Percentiles rank a stretch among this genome's conserved stretches.
Evolutionary conservation across 2,329 filamentous ascomycete species (phyloP).

Genomic region (Incumbomyces lentus): DNA sequence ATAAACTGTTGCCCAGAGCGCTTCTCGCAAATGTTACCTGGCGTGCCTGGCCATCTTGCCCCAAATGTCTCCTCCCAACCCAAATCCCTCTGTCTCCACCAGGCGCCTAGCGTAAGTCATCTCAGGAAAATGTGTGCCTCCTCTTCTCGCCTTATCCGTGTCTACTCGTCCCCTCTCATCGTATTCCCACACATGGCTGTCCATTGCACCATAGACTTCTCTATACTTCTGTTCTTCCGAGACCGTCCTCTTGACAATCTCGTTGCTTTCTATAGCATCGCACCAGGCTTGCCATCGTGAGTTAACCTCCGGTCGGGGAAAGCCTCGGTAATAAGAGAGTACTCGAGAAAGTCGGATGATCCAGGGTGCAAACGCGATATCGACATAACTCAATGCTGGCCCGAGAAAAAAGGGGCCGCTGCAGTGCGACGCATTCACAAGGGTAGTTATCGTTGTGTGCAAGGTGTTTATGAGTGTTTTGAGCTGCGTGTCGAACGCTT

Average conservation of each 20-base stretch:
- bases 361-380: conserved; percentile 68
- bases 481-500: conserved; percentile 10
- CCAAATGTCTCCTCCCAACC: conserved; percentile 15
- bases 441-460: conserved; percentile 52
- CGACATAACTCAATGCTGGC: conserved; percentile 51
- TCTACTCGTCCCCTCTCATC: conserved; percentile 7
- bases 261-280: conserved; percentile 55
- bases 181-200: conserved; percentile 5
- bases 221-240: conserved; percentile 54
- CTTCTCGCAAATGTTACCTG: too few species aligned
- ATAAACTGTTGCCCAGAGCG: too few species aligned
- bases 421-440: conserved; percentile 47
- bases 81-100: conserved; percentile 18
- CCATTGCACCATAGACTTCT: conserved; percentile 12
- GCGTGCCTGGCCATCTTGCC: not conserved
- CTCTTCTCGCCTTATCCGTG: not conserved
- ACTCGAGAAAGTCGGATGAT: conserved; percentile 58
- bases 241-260: conserved; percentile 55
- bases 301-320: conserved; percentile 53
- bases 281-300: conserved; percentile 61
- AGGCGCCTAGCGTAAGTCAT: conserved; percentile 15
- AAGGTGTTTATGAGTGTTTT: conserved; percentile 29
- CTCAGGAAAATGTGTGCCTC: conserved; percentile 7
- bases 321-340: conserved; percentile 53
- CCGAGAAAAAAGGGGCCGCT: conserved; percentile 62